Evolutionary conservation across 768 basidiomycete genomes (phyloP).

Genomic region (Kwoniella sp.): DNA sequence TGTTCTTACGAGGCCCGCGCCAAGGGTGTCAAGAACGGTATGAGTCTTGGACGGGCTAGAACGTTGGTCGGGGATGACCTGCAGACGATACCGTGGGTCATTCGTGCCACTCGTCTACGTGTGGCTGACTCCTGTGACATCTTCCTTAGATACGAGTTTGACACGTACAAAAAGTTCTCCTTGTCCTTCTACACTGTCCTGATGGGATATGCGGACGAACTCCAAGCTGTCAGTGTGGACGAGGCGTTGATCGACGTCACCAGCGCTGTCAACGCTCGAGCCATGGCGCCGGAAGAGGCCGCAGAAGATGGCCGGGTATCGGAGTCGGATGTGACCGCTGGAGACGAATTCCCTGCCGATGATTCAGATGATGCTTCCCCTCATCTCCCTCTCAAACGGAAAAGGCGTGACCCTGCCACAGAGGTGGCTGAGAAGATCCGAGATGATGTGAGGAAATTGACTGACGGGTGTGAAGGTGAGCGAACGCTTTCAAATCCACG

Average conservation of each 20-base stretch:
- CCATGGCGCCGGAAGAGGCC: slow-evolving; percentile 35
- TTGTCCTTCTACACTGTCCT: slow-evolving; percentile 87
- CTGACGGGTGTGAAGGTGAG: slow-evolving; percentile 72
- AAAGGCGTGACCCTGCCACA: slow-evolving; percentile 61
- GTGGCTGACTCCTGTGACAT: slow-evolving; percentile 1
- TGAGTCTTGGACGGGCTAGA: slow-evolving; percentile 58
- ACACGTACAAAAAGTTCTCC: slow-evolving; percentile 81
- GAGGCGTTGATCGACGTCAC: slow-evolving; percentile 92
- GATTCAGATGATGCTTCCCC: slow-evolving; percentile 15
- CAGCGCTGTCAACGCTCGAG: slow-evolving; percentile 45
- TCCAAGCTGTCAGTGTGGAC: slow-evolving; percentile 93
- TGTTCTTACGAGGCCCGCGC: slow-evolving; percentile 87
- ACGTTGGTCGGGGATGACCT: slow-evolving; percentile 39
- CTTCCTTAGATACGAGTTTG: slow-evolving; percentile 70
- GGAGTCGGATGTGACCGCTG: background rate
- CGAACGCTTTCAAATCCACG: background rate
- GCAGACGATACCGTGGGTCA: slow-evolving; percentile 54
- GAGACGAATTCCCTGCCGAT: slow-evolving; percentile 15
- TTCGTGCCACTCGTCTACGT: background rate
- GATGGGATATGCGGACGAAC: slow-evolving; percentile 80
- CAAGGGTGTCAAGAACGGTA: slow-evolving; percentile 86
- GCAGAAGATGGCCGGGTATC: background rate
- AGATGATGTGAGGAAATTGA: slow-evolving; percentile 67
- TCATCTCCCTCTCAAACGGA: too few species aligned
- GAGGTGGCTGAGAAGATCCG: slow-evolving; percentile 78